phyloP scores from a whole-genome alignment of 2,329 filamentous ascomycete species.

The Nemania sp. region DNA sequence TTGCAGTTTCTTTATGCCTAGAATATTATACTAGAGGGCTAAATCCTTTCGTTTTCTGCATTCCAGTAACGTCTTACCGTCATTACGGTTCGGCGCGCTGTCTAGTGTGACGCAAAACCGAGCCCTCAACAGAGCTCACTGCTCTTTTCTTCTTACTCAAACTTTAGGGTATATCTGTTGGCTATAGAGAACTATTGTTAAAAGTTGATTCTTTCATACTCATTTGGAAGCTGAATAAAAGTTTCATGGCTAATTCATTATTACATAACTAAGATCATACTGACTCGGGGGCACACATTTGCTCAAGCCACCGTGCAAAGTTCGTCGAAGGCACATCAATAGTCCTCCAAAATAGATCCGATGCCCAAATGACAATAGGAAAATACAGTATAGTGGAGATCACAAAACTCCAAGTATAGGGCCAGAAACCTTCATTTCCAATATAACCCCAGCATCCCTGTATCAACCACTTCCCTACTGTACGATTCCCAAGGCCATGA shows the following conservation, averaged over 20 bases:
- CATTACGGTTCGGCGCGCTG: too few species aligned
- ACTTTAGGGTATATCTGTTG: too few species aligned
- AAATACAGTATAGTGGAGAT: slow-evolving; percentile 46
- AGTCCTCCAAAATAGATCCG: slow-evolving; percentile 61
- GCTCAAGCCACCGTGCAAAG: slow-evolving; percentile 47
- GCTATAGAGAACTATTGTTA: too few species aligned
- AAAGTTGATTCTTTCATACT: background rate
- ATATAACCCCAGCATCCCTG: slow-evolving; percentile 49
- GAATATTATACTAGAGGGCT: too few species aligned
- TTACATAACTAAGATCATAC: background rate
- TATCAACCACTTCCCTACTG: slow-evolving; percentile 46
- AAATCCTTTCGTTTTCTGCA: too few species aligned
- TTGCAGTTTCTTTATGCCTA: too few species aligned
- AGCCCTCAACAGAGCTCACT: too few species aligned
- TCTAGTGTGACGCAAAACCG: too few species aligned
- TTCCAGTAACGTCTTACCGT: too few species aligned
- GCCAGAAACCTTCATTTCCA: slow-evolving; percentile 46
- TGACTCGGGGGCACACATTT: slow-evolving; percentile 38
- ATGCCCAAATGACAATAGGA: slow-evolving; percentile 60
- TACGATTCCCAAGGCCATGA: slow-evolving; percentile 60
- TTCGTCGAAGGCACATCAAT: slow-evolving; percentile 48
- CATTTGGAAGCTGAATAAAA: background rate
- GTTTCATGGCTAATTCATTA: background rate
- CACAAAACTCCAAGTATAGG: slow-evolving; percentile 46
- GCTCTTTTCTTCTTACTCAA: too few species aligned